A percentile compares a stretch with the other conserved stretches of the same genome.
Conservation (phyloP, 2,329 filamentous ascomycete species). For the Sphaerulina vaccinii region DNA sequence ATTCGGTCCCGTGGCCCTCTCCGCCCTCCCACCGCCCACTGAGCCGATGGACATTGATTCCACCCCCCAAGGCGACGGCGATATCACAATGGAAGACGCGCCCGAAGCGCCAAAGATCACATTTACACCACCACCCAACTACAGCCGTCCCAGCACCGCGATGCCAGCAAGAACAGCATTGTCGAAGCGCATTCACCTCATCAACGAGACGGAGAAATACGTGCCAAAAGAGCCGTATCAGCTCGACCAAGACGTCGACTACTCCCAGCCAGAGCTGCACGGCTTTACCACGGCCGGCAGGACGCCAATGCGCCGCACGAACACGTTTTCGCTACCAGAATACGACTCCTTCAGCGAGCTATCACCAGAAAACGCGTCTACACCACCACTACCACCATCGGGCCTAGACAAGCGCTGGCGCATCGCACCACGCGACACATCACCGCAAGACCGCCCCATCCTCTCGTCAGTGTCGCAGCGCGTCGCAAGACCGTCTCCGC, state of each 20-base stretch:
- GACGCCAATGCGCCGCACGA: slow-evolving; percentile 2
- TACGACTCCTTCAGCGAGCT: slow-evolving; percentile 12
- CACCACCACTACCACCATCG: slow-evolving; percentile 7
- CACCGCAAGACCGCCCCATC: slow-evolving; percentile 5
- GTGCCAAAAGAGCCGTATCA: slow-evolving; percentile 8
- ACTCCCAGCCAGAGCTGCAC: slow-evolving; percentile 4
- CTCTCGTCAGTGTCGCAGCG: slow-evolving; percentile 5
- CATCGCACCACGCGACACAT: slow-evolving; percentile 5
- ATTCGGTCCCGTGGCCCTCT: not conserved
- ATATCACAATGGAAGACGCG: slow-evolving; percentile 10
- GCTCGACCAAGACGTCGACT: slow-evolving; percentile 13
- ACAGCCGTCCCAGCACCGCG: not conserved
- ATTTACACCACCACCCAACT: slow-evolving; percentile 10
- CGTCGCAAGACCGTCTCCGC: not conserved
- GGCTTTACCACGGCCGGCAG: not conserved
- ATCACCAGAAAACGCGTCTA: slow-evolving; percentile 13
- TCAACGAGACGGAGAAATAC: slow-evolving; percentile 11
- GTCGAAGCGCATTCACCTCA: slow-evolving; percentile 11
- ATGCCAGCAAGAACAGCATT: slow-evolving; percentile 5
- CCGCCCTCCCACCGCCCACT: not conserved
- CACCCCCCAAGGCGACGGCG: slow-evolving; percentile 1
- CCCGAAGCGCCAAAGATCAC: slow-evolving; percentile 3
- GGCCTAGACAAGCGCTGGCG: slow-evolving; percentile 2
- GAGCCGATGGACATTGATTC: slow-evolving; percentile 8
- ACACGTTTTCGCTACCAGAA: slow-evolving; percentile 6